Evolutionary conservation across 768 basidiomycete genomes (phyloP).

Genomic region (Auricularia sp.): DNA sequence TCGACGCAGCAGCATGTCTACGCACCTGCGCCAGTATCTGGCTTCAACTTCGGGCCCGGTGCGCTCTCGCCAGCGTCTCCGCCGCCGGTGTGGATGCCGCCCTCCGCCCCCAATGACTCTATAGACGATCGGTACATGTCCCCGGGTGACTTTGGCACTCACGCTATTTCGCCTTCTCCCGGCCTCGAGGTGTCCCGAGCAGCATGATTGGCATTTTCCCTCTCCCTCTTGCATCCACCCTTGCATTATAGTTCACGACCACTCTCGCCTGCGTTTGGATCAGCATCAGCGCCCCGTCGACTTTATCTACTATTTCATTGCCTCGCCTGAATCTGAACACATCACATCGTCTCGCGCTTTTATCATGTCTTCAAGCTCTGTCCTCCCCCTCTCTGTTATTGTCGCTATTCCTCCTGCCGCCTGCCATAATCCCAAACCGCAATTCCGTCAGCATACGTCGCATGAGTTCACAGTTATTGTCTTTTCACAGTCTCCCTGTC

Average conservation of each 20-base stretch:
- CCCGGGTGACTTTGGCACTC: not conserved
- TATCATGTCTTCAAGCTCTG: not conserved
- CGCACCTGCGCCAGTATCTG: not conserved
- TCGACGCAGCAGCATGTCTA: not conserved
- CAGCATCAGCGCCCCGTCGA: not conserved
- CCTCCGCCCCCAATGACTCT: not conserved
- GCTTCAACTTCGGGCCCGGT: not conserved
- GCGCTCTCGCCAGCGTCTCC: not conserved
- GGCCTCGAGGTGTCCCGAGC: not conserved
- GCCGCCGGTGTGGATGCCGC: not conserved
- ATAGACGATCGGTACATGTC: constrained; percentile 1
- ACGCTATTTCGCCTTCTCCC: not conserved
- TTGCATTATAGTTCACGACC: not conserved
- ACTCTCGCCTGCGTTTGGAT: not conserved
- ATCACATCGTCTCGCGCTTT: not conserved
- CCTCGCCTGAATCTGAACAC: not conserved
- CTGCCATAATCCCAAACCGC: not conserved
- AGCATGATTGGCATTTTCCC: not conserved
- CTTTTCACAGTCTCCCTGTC: not conserved
- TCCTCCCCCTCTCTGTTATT: not conserved
- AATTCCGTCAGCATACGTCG: not conserved
- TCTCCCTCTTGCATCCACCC: not conserved
- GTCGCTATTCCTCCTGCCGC: not conserved
- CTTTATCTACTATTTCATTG: not conserved
- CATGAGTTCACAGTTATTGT: not conserved